Base-by-base conservation (phyloP, 1,284 basidiomycete species). In the Mycena sp. region DNA sequence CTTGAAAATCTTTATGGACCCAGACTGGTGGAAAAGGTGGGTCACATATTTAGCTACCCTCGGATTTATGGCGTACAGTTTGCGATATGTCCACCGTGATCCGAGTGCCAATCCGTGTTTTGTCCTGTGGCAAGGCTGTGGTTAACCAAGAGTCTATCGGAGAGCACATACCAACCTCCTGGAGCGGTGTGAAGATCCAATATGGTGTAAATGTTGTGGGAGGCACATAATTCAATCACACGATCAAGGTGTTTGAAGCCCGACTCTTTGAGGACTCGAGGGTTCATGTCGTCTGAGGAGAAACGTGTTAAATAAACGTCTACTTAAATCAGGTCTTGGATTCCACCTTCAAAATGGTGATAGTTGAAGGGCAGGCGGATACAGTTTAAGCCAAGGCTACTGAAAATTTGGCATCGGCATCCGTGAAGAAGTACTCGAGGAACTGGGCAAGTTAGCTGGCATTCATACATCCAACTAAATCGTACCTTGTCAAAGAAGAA, bases 1-100 rank as follows among this genome's bases (percentile, higher is more conserved):
- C 87, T 72, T 90, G 87, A 76, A 90, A 89, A 71, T 91, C 88
- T 67, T 84, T 88, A 80, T 89, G 87, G 19, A 80, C 80, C 87
- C 87, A 91, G 78, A 91, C 71, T 72, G 19, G 11, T 5, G 32
- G 57, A 35, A 9, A 11, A 17, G 51, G 1, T 61, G 21, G 54
- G 23, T 17, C 6, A 12, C 3, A 23, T 6, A 14, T 25, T n/a
- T 17, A 17, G 11, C 9, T 21, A 4, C 11, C 19, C 21, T 23
- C 6, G 25, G 17, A 40, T 10, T 12, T 19, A 29, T 5, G 23
- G 54, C 71, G n/a, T 59, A 70, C 72, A 89, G 69, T 80, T 78
- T 10, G 85, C 85, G 40, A 85, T 79, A 70, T 88, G 85, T 16
- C 80, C 80, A 6, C 85, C 85, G 2, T 78, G 74, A 69, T 88